A percentile compares a stretch with the other conserved stretches of the same genome.
These are phyloP conservation scores for Hypoxylon trugodes DNA, from an alignment of 495 filamentous ascomycete species.

Conservation along the genomic window DNA sequence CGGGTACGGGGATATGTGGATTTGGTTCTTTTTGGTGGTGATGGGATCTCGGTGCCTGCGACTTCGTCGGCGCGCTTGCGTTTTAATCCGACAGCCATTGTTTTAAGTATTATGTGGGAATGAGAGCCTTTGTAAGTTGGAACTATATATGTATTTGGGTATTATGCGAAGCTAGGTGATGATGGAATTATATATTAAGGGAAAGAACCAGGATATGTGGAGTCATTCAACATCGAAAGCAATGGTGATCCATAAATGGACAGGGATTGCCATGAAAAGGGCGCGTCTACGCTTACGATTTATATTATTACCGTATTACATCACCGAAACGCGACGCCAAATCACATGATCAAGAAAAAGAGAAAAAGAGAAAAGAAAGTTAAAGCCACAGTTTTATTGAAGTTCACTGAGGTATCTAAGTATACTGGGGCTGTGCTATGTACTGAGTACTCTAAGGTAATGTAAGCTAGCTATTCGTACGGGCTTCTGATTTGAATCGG, in stretches of 20 bases:
- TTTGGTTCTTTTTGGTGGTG: slow-evolving; percentile 4
- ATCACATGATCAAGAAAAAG: slow-evolving; percentile 8
- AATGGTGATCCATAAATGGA: slow-evolving; percentile 34
- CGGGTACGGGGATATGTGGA: neutral
- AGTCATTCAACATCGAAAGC: neutral
- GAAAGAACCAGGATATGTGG: neutral
- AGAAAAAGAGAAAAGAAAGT: neutral
- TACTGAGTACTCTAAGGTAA: no score
- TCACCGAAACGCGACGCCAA: slow-evolving; percentile 25
- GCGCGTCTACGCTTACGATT: slow-evolving; percentile 16
- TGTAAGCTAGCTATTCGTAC: no score
- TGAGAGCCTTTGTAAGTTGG: no score
- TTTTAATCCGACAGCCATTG: slow-evolving; percentile 35
- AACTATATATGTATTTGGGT: no score
- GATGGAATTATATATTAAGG: neutral
- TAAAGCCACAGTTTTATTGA: no score
- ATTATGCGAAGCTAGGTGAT: no score
- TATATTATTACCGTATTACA: slow-evolving; percentile 1
- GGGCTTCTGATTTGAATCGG: no score
- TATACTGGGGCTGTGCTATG: neutral
- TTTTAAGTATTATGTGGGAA: no score
- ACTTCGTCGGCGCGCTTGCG: slow-evolving; percentile 30
- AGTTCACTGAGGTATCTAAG: neutral
- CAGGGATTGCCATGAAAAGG: slow-evolving; percentile 31
- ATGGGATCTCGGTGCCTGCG: neutral